Evolutionary conservation across 345 rosid genomes (phyloP).

Genomic region (Excoecaria cochinchinensis): DNA sequence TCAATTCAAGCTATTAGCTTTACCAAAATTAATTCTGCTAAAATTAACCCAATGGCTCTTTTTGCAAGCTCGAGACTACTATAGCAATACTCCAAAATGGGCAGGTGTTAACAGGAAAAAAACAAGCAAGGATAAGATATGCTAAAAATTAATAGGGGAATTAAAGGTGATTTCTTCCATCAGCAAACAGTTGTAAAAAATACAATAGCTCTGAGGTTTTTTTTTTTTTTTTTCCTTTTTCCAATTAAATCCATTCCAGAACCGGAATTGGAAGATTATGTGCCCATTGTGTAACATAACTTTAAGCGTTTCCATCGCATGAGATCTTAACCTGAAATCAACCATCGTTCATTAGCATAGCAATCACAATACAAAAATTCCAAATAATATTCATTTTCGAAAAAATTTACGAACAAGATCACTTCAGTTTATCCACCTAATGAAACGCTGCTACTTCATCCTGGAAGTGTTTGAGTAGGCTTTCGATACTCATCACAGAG

Average conservation of each 20-base stretch:
- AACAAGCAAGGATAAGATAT: no score
- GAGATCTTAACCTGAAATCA: not conserved
- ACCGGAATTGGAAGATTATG: not conserved
- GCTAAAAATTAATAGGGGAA: no score
- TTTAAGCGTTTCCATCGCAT: not conserved
- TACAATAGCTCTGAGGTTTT: not conserved
- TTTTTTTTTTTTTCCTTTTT: not conserved
- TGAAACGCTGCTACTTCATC: conserved; percentile 55
- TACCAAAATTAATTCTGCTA: no score
- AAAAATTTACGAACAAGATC: not conserved
- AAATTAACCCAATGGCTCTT: no score
- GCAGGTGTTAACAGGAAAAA: no score
- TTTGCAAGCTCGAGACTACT: no score
- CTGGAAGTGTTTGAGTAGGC: conserved; percentile 58
- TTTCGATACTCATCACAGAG: conserved; percentile 52
- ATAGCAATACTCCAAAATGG: no score
- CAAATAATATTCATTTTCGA: not conserved
- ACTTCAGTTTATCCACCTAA: conserved; percentile 24
- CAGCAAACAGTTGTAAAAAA: not conserved
- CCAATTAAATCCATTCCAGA: not conserved
- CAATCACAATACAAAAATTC: not conserved
- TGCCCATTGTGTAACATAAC: not conserved
- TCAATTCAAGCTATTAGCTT: not conserved
- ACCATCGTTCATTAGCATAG: not conserved
- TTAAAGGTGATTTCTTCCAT: no score